Base-by-base conservation (phyloP, 306 rosid genomes). In the Biancaea sappan region DNA sequence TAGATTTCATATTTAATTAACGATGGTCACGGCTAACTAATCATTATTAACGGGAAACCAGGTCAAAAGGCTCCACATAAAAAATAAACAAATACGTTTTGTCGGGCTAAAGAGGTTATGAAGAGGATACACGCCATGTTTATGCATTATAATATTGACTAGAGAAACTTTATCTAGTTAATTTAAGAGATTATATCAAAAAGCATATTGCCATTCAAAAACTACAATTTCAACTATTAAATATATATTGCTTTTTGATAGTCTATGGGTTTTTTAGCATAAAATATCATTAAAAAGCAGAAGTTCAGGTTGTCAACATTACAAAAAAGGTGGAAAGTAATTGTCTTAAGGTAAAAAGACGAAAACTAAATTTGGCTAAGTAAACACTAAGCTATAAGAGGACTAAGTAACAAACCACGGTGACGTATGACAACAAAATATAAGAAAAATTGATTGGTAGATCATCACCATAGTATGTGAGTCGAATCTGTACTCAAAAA, bases 31-130 rank as follows among this genome's bases (percentile, higher is more conserved):
- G 28, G 11, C 46, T 22, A 29, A 22, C 22, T 29, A 71, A 54
- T 22, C 28, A 56, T 53, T 38, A 25, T 57, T 48, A 37, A 53
- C 14, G 44, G 51, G 50, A 53, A 52, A 53, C 40, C 46, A 37
- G 37, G n/a, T 15, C 13, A 28, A 31, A 47, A 43, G 21, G 47
- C 7, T 41, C 22, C 37, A 14, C 37, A 25, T 9, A 66, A 31
- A 34, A n/a, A 51, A 18, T 38, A 63, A 51, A 38, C 70, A 65
- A 34, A 19, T 66, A 63, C 21, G 57, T 64, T 44, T 18, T 34
- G 43, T 22, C 21, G 48, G 61, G 59, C 50, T 63, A 52, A 46
- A 43, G 11, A 43, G 35, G 5, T 22, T 1, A 26, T 2, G 11
- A 16, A 25, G 28, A 56, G 62, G 37, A 4, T 56, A 14, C 63